A percentile compares a stretch with the other conserved stretches of the same genome.
Evolutionary conservation across 768 basidiomycete genomes (phyloP).

Genomic region (Agaricus sinodeliciosus): DNA sequence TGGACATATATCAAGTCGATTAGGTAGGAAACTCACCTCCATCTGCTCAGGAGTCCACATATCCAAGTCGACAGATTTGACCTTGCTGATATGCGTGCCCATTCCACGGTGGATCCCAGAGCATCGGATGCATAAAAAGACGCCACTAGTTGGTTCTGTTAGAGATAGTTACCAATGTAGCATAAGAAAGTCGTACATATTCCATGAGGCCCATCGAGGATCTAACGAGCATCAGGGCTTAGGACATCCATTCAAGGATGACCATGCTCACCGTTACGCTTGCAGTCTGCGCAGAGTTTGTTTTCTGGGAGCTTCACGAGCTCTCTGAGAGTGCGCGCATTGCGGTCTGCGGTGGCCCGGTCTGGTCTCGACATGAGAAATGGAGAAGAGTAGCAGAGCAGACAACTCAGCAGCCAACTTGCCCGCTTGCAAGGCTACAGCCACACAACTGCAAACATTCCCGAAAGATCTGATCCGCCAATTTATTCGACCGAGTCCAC

Average conservation of each 20-base stretch:
- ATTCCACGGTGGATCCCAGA: slow-evolving; percentile 96
- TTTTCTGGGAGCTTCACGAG: slow-evolving; percentile 87
- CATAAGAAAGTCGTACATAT: slow-evolving; percentile 50
- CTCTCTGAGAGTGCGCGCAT: slow-evolving; percentile 74
- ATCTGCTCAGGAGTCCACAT: slow-evolving; percentile 98
- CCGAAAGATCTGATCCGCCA: slow-evolving; percentile 6
- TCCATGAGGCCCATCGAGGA: slow-evolving; percentile 98
- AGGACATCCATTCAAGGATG: neutral
- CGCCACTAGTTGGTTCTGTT: slow-evolving; percentile 47
- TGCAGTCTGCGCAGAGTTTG: slow-evolving; percentile 94
- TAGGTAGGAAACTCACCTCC: slow-evolving; percentile 47
- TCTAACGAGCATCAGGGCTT: slow-evolving; percentile 38
- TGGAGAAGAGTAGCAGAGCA: no score
- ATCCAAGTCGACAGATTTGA: slow-evolving; percentile 97
- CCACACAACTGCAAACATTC: no score
- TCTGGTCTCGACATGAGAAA: slow-evolving; percentile 56
- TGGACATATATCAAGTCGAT: neutral
- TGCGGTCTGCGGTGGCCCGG: slow-evolving; percentile 78
- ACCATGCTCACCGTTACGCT: slow-evolving; percentile 73
- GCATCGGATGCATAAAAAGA: slow-evolving; percentile 94
- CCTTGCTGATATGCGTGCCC: slow-evolving; percentile 97
- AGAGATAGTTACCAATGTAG: neutral
- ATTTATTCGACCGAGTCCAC: slow-evolving; percentile 4
- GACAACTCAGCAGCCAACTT: no score
- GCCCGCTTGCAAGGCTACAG: no score